Percentiles rank a stretch among this genome's conserved stretches.
phyloP scores from a whole-genome alignment of 257 asterid genomes.

The Salvia splendens region DNA sequence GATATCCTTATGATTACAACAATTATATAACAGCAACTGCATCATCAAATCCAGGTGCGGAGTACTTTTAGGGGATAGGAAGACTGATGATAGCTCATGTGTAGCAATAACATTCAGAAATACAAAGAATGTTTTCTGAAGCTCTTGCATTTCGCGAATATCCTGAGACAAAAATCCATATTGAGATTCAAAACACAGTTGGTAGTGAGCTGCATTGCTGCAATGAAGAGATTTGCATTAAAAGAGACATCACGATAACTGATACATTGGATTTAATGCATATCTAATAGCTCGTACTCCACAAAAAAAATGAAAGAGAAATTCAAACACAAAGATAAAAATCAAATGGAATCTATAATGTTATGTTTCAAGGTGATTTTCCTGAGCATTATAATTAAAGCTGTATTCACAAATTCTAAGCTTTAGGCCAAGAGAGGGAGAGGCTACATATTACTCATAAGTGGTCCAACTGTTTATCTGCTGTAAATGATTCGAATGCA shows the following conservation, averaged over 20 bases:
- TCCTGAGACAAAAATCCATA: constrained; percentile 53
- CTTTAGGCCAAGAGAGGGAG: neutral
- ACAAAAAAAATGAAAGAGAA: constrained; percentile 5
- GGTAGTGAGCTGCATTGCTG: constrained; percentile 4
- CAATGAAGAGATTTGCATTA: constrained; percentile 2
- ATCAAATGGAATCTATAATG: neutral
- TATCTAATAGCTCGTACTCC: neutral
- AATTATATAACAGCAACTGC: constrained; percentile 67
- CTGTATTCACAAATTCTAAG: too few relatives aligned
- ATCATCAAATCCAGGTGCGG: constrained; percentile 69
- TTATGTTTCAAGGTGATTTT: neutral
- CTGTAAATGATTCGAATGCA: neutral
- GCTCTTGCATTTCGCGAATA: constrained; percentile 89
- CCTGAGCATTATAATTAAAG: too few relatives aligned
- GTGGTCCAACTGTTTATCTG: constrained; percentile 9
- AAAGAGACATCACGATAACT: constrained; percentile 3
- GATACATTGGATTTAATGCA: neutral
- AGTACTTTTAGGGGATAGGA: constrained; percentile 61
- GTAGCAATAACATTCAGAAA: constrained; percentile 77
- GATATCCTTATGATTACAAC: constrained; percentile 85
- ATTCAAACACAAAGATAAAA: neutral
- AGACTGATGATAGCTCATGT: constrained; percentile 77
- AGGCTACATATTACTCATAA: neutral
- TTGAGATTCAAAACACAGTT: constrained; percentile 15
- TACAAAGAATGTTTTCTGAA: constrained; percentile 73